Percentiles rank a stretch among this genome's conserved stretches.
These are phyloP conservation scores for Abrus precatorius DNA, from an alignment of 306 rosid genomes.

Conservation along the genomic window DNA sequence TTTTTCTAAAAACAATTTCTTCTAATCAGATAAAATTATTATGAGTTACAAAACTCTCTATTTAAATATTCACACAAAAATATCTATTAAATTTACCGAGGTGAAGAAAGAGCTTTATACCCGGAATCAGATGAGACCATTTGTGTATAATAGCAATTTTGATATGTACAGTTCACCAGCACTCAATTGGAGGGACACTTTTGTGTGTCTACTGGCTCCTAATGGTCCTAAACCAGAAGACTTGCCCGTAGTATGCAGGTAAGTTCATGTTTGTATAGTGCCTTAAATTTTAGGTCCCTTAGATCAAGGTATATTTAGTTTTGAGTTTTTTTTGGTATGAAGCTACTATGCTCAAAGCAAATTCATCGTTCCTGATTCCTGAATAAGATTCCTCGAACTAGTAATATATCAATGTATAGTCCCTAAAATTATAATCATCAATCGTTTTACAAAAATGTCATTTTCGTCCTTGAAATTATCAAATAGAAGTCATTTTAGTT, in stretches of 20 bases:
- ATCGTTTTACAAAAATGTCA: no score
- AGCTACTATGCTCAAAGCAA: background rate
- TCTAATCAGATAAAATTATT: no score
- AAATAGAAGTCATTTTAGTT: no score
- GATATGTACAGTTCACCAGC: conserved; percentile 47
- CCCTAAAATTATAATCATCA: no score
- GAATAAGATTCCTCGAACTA: background rate
- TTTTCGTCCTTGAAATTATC: no score
- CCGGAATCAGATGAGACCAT: conserved; percentile 2
- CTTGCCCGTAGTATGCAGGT: conserved; percentile 47
- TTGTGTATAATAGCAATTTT: conserved; percentile 48
- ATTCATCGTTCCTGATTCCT: background rate
- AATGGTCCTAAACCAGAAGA: conserved; percentile 39
- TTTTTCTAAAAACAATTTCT: no score
- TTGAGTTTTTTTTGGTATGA: background rate
- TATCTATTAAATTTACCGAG: background rate
- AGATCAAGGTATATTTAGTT: background rate
- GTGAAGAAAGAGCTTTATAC: conserved; percentile 40
- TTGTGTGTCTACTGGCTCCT: conserved; percentile 12
- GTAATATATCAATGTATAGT: no score
- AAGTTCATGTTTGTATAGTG: background rate
- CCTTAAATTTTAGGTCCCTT: conserved; percentile 8
- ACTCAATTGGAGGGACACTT: conserved; percentile 52
- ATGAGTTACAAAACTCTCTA: no score
- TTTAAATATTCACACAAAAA: no score